Evolutionary conservation across 1,284 basidiomycete genomes (phyloP).

Genomic region (Apiotrichum laibachii): DNA sequence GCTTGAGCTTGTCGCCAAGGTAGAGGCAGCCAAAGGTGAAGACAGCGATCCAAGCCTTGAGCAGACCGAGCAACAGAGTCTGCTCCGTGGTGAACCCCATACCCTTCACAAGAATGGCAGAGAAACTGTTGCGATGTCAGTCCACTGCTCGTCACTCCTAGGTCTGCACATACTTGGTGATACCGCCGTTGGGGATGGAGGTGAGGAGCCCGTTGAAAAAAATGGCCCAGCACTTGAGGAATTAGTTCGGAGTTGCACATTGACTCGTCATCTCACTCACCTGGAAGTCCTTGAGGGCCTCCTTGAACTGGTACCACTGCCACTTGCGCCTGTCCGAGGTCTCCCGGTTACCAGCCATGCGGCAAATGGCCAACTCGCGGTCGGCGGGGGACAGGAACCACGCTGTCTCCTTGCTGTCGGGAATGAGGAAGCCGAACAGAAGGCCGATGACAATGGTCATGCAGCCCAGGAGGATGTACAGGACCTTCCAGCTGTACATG

Average conservation of each 20-base stretch:
- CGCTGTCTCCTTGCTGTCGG: too few species aligned
- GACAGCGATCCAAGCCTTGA: constrained; percentile 18
- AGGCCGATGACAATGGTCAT: constrained; percentile 21
- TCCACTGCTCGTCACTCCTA: neutral
- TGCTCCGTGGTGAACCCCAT: constrained; percentile 19
- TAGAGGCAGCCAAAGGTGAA: constrained; percentile 16
- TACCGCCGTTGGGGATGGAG: constrained; percentile 8
- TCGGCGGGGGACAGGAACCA: too few species aligned
- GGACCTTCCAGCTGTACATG: constrained; percentile 22
- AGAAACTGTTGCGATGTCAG: constrained; percentile 16
- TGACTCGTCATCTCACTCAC: too few species aligned
- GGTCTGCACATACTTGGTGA: constrained; percentile 2
- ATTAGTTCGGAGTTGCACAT: too few species aligned
- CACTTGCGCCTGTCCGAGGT: constrained; percentile 28
- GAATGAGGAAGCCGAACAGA: constrained; percentile 17
- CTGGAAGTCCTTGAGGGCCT: constrained; percentile 25
- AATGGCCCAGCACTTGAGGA: constrained; percentile 1
- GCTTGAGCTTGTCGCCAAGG: constrained; percentile 18
- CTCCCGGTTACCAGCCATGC: constrained; percentile 31
- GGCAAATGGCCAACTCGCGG: neutral
- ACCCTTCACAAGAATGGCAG: constrained; percentile 23
- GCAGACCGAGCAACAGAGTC: constrained; percentile 21
- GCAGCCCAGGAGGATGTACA: constrained; percentile 26
- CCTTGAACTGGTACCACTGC: constrained; percentile 29
- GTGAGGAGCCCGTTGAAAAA: constrained; percentile 10